Conservation (phyloP, 208 protist genomes). For the Naegleria lovaniensis region DNA sequence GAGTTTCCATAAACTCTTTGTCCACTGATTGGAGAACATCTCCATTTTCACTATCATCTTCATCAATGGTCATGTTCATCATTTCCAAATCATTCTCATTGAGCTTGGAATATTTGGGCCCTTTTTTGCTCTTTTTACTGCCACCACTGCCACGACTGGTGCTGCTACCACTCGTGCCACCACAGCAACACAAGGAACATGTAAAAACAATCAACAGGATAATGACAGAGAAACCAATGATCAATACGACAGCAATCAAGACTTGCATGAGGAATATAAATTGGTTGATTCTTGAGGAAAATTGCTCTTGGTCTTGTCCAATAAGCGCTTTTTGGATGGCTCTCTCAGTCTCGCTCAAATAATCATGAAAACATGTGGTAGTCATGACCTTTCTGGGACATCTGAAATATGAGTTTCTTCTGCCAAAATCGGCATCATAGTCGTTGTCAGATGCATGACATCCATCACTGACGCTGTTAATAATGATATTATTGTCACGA, state of each 20-base stretch:
- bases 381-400: neutral
- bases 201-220: neutral
- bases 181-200: neutral
- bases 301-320: neutral
- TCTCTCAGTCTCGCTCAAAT: neutral
- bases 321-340: neutral
- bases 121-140: neutral
- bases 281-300: neutral
- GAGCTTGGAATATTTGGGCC: neutral
- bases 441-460: neutral
- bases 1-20: neutral
- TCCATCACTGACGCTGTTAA: conserved; percentile 3
- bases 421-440: neutral
- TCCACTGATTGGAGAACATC: neutral
- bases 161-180: too few relatives aligned
- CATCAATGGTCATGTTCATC: neutral
- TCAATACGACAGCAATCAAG: neutral
- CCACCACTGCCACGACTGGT: too few relatives aligned
- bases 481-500: neutral
- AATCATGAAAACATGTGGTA: neutral
- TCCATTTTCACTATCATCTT: neutral
- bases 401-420: neutral
- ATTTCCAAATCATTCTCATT: neutral
- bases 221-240: neutral
- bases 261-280: neutral